These are phyloP conservation scores for Iberis pinnata DNA, from an alignment of 345 rosid species.

Conservation along the genomic window DNA sequence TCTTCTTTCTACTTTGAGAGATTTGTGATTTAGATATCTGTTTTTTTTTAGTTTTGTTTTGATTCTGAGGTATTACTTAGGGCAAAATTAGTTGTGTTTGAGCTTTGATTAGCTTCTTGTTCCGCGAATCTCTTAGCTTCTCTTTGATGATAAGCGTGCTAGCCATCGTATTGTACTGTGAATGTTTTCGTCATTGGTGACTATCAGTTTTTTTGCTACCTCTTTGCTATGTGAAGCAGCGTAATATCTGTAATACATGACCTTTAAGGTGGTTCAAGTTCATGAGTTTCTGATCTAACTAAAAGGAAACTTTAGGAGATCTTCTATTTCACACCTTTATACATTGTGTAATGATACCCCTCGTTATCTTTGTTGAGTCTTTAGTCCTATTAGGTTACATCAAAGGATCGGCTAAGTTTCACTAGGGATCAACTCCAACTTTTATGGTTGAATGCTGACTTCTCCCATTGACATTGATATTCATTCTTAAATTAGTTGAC, in stretches of 20 bases:
- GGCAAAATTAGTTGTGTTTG: conserved; percentile 28
- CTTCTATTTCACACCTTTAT: neutral
- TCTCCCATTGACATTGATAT: too few species aligned
- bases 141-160: conserved; percentile 5
- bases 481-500: too few species aligned
- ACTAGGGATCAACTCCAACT: too few species aligned
- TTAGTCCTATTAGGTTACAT: neutral
- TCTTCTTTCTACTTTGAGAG: conserved; percentile 1
- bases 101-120: conserved; percentile 7
- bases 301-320: conserved; percentile 6
- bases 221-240: too few species aligned
- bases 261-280: too few species aligned
- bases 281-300: conserved; percentile 1
- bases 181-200: conserved; percentile 4
- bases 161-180: neutral
- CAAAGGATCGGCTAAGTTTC: too few species aligned
- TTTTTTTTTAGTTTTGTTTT: too few species aligned
- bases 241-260: too few species aligned
- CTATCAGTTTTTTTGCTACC: neutral
- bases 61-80: conserved; percentile 17
- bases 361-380: neutral
- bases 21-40: conserved; percentile 27
- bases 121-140: neutral
- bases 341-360: neutral
- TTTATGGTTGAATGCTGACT: too few species aligned